Conservation (phyloP, 108 stramenopile species). For the Skeletonema marinoi region DNA sequence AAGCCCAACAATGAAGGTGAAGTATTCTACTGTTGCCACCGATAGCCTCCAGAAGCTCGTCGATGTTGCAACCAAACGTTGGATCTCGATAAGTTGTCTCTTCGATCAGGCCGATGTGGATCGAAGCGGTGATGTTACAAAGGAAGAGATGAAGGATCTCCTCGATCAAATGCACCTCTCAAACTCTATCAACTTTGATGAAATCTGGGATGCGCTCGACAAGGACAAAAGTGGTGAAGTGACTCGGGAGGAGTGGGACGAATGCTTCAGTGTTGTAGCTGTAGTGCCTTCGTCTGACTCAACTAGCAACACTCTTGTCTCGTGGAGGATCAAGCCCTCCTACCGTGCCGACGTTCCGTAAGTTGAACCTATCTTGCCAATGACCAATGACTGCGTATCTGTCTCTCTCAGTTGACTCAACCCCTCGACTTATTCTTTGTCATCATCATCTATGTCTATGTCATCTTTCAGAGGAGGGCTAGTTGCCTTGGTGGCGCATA, state of each 20-base stretch:
- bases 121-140: slow-evolving; percentile 2
- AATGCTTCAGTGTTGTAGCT: background rate
- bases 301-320: slow-evolving; percentile 5
- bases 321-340: slow-evolving; percentile 8
- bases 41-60: slow-evolving; percentile 8
- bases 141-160: slow-evolving; percentile 10
- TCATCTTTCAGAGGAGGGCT: slow-evolving; percentile 5
- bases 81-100: slow-evolving; percentile 3
- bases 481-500: slow-evolving; percentile 10
- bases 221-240: slow-evolving; percentile 9
- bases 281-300: slow-evolving; percentile 9
- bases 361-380: slow-evolving; percentile 9
- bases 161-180: slow-evolving; percentile 7
- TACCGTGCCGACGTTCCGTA: slow-evolving; percentile 4
- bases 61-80: slow-evolving; percentile 9
- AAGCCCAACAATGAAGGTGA: slow-evolving; percentile 2
- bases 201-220: slow-evolving; percentile 8
- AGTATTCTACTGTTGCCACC: slow-evolving; percentile 7
- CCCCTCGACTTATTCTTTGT: no score
- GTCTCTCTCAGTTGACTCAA: no score
- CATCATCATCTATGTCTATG: background rate
- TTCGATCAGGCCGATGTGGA: slow-evolving; percentile 10
- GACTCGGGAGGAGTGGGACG: slow-evolving; percentile 6
- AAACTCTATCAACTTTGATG: slow-evolving; percentile 8
- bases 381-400: slow-evolving; percentile 3